Evolutionary conservation across 2,329 filamentous ascomycete species (phyloP).

Genomic region (Monilinia laxa): DNA sequence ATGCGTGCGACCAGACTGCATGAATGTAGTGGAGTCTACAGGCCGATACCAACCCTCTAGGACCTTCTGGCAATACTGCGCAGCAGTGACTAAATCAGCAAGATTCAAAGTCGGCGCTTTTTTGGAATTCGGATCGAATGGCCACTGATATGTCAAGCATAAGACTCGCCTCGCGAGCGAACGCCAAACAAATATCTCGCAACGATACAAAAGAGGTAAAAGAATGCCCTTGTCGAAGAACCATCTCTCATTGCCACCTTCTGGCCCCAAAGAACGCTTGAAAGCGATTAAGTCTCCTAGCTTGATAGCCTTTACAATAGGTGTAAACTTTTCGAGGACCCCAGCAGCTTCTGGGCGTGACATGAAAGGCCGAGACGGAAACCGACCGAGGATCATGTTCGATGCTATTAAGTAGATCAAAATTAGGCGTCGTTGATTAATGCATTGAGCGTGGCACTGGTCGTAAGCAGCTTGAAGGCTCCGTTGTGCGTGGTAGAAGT

Average conservation of each 20-base stretch:
- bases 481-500: conserved; percentile 74
- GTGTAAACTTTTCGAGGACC: conserved; percentile 66
- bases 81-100: conserved; percentile 62
- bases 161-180: conserved; percentile 77
- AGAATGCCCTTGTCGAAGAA: conserved; percentile 74
- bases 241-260: conserved; percentile 62
- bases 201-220: conserved; percentile 71
- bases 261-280: conserved; percentile 61
- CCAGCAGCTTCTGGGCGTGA: conserved; percentile 66
- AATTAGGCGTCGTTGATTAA: conserved; percentile 73
- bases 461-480: conserved; percentile 78
- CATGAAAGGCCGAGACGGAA: conserved; percentile 68
- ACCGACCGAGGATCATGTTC: conserved; percentile 81
- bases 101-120: conserved; percentile 75
- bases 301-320: conserved; percentile 70
- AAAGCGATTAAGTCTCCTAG: conserved; percentile 74
- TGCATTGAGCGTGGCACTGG: conserved; percentile 71
- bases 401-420: conserved; percentile 79
- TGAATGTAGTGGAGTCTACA: conserved; percentile 35
- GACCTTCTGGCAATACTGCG: conserved; percentile 63
- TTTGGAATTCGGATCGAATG: conserved; percentile 54
- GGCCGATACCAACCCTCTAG: conserved; percentile 55
- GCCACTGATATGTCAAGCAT: conserved; percentile 72
- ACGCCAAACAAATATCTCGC: conserved; percentile 81
- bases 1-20: conserved; percentile 41